A percentile compares a stretch with the other conserved stretches of the same genome.
Conservation (phyloP, 805 yeast genomes). For the Barnettozyma californica region DNA sequence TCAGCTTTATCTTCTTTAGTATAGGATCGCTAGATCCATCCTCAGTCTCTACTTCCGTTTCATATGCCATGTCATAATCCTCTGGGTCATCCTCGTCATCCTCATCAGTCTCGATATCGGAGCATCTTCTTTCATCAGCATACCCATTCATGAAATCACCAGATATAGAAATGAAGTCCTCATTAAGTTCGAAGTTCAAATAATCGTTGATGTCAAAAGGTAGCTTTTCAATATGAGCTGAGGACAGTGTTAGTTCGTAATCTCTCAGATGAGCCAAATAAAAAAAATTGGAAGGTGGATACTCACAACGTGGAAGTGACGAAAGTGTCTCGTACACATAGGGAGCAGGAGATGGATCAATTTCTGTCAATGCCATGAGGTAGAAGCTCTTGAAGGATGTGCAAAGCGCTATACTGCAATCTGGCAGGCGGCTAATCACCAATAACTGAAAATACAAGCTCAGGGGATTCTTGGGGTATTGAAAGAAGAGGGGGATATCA, state of each 20-base stretch:
- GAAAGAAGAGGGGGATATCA: background rate
- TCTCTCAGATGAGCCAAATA: background rate
- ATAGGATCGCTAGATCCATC: background rate
- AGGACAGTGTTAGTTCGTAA: background rate
- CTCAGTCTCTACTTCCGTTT: background rate
- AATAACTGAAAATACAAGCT: background rate
- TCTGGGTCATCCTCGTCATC: conserved; percentile 4
- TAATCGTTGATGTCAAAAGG: conserved; percentile 24
- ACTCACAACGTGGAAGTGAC: background rate
- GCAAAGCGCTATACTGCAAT: background rate
- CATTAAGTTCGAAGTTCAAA: conserved; percentile 20
- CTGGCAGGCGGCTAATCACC: background rate
- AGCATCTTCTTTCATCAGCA: conserved; percentile 1
- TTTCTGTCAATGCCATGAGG: background rate
- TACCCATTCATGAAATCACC: conserved; percentile 20
- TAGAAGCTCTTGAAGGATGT: background rate
- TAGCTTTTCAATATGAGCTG: conserved; percentile 10
- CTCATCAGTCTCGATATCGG: background rate
- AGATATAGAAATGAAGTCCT: conserved; percentile 16
- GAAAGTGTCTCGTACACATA: background rate
- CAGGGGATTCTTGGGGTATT: background rate
- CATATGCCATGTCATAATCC: background rate
- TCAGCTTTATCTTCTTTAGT: background rate
- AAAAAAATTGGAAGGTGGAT: background rate
- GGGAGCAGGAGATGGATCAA: background rate